phyloP scores from a whole-genome alignment of 2,329 filamentous ascomycete species.

The Penicillium oxalicum region DNA sequence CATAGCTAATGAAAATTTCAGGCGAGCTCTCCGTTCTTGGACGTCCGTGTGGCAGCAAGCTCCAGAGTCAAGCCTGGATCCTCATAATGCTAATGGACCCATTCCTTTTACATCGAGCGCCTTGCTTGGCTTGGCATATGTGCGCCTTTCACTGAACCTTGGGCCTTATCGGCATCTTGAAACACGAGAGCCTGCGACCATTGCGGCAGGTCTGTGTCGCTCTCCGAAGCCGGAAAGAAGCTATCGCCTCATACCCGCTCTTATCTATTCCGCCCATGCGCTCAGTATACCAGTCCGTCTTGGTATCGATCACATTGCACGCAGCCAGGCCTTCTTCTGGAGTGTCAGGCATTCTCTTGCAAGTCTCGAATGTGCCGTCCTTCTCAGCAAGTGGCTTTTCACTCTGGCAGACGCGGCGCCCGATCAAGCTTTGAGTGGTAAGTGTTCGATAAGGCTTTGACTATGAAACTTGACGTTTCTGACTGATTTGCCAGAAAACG shows the following conservation, averaged over 20 bases:
- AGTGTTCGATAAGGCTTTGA: not conserved
- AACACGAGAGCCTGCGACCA: constrained; percentile 56
- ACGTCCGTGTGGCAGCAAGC: constrained; percentile 34
- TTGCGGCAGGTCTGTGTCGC: constrained; percentile 56
- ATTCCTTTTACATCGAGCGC: constrained; percentile 32
- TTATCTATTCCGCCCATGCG: constrained; percentile 63
- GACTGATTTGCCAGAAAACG: constrained; percentile 21
- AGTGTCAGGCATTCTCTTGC: constrained; percentile 33
- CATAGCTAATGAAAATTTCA: constrained; percentile 3
- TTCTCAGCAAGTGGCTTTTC: constrained; percentile 44
- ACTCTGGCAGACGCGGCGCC: constrained; percentile 23
- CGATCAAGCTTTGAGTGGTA: constrained; percentile 26
- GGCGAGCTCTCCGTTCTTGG: constrained; percentile 32
- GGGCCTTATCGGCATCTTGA: constrained; percentile 58
- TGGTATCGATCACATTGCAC: constrained; percentile 33
- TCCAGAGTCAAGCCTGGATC: constrained; percentile 31
- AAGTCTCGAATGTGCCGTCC: constrained; percentile 34
- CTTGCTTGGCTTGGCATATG: constrained; percentile 28
- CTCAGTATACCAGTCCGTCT: constrained; percentile 50
- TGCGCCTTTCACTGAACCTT: constrained; percentile 42
- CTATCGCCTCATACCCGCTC: constrained; percentile 55
- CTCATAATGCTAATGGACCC: constrained; percentile 29
- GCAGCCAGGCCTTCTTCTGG: constrained; percentile 35
- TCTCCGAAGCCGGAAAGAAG: constrained; percentile 56
- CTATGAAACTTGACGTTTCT: not conserved